A percentile compares a stretch with the other conserved stretches of the same genome.
Conservation (phyloP, 1,139 yeast genomes). For the Geotrichum bryndzae region DNA sequence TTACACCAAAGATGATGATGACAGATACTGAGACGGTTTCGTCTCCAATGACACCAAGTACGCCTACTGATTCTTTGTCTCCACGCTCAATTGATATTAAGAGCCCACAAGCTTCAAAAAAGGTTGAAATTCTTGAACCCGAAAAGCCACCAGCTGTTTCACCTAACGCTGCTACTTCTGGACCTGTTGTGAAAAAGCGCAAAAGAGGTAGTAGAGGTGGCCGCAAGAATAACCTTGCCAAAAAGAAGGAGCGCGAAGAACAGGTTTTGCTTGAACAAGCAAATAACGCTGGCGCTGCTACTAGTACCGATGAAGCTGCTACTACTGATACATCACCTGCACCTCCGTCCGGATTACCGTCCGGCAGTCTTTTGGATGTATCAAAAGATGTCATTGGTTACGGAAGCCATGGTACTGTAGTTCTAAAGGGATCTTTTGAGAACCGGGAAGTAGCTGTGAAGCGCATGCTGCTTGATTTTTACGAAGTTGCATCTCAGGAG, state of each 20-base stretch:
- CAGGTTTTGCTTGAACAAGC: conserved; percentile 10
- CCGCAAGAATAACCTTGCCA: conserved; percentile 38
- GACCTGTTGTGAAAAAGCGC: conserved; percentile 43
- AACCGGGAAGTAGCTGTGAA: conserved; percentile 93
- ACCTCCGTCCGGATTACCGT: background rate
- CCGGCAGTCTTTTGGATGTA: conserved; percentile 49
- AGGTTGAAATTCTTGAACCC: conserved; percentile 24
- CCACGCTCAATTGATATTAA: background rate
- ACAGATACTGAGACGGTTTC: background rate
- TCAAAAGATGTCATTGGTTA: conserved; percentile 78
- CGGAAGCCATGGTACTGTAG: conserved; percentile 97
- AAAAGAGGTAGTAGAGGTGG: conserved; percentile 90
- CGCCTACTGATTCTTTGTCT: background rate
- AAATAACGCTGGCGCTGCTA: background rate
- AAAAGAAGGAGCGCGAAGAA: conserved; percentile 9
- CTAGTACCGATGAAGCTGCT: background rate
- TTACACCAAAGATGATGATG: background rate
- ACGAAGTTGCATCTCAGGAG: conserved; percentile 94
- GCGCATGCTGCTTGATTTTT: conserved; percentile 86
- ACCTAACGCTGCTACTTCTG: conserved; percentile 8
- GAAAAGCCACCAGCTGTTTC: conserved; percentile 10
- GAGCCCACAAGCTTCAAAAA: conserved; percentile 1
- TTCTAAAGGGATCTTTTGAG: conserved; percentile 83
- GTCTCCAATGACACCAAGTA: background rate
- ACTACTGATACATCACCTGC: background rate